Evolutionary conservation across 2,329 filamentous ascomycete genomes (phyloP), one percentile per base, ranked within the genome.

Genomic region (Ophiostoma populinum): DNA sequence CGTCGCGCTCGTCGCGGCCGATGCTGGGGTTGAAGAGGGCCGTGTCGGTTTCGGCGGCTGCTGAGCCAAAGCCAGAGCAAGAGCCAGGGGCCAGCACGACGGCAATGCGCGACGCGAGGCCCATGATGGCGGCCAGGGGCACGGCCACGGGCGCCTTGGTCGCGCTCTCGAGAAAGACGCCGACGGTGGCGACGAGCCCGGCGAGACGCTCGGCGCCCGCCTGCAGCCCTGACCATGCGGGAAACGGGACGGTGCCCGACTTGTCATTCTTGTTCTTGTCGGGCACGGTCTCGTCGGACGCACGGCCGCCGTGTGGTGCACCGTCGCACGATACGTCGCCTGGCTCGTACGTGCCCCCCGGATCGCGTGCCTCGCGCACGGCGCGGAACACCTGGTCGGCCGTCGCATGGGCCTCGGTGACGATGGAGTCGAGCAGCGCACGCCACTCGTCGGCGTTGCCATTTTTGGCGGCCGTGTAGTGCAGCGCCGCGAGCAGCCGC

Each of bases 381-480:
- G 76, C 74, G 32, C 86, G 73, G 48, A 93, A 80, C 1, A 92
- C 64, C 43, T 75, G 69, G 47, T 92, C 78, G 27, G 79, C 72
- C 1, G 80, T 79, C 17, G 58, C 55, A 47, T 94, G 85, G 12
- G 75, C 65, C 24, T 70, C 65, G 24, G 64, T 62, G 17, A 92
- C 58, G 9, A 76, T 62, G 7, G 60, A 58, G 31, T 67, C 65
- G 30, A 86, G 56, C 12, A 71, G 63, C 45, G 71, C 78, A 12
- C 63, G 62, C 86, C 86, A 94, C 53, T 92, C 83, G 16, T 81
- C 76, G 16, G 69, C 67, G 9, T 74, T 70, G 13, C 72, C 73
- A 41, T 80, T 77, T 55, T 93, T 94, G 6, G 81, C 74, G 2
- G 81, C 79, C 35, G 81, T 90, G 49, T 77, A 74, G 43, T 83